Evolutionary conservation across 495 filamentous ascomycete species (phyloP).

Genomic region (Barbatosphaeria neglecta): DNA sequence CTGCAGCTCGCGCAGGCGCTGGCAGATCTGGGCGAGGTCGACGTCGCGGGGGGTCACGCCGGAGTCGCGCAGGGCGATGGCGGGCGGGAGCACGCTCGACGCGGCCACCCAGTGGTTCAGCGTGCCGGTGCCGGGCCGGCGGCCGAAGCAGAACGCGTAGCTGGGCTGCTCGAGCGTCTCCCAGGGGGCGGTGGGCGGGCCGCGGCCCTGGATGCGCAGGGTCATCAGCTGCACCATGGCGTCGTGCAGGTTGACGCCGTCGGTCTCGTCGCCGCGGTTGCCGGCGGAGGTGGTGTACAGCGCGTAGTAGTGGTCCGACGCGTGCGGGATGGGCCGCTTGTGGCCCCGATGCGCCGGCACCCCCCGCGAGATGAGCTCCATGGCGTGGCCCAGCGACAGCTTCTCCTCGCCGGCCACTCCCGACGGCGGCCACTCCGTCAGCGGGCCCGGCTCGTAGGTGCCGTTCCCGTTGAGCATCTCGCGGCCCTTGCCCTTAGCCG

Average conservation of each 20-base stretch:
- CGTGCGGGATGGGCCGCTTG: conserved; percentile 32
- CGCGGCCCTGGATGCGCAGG: conserved; percentile 24
- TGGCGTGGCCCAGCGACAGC: conserved; percentile 31
- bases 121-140: conserved; percentile 47
- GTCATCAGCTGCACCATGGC: conserved; percentile 39
- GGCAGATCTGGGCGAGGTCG: conserved; percentile 38
- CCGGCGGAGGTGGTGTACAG: conserved; percentile 36
- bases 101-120: conserved; percentile 45
- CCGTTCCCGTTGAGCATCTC: conserved; percentile 16
- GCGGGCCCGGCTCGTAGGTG: conserved; percentile 22
- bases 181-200: conserved; percentile 39
- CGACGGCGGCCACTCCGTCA: conserved; percentile 36
- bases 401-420: conserved; percentile 30
- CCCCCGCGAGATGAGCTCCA: conserved; percentile 34
- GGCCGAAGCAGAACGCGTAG: conserved; percentile 47
- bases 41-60: conserved; percentile 41
- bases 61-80: conserved; percentile 37
- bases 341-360: conserved; percentile 35
- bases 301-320: conserved; percentile 36
- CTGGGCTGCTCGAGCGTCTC: conserved; percentile 56
- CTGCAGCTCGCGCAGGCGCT: conserved; percentile 44
- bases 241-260: conserved; percentile 32
- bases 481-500: conserved; percentile 32
- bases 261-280: conserved; percentile 31
- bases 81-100: conserved; percentile 33